A percentile compares a stretch with the other conserved stretches of the same genome.
phyloP scores from a whole-genome alignment of 2,329 filamentous ascomycete genomes.

The Neonectria neomacrospora region DNA sequence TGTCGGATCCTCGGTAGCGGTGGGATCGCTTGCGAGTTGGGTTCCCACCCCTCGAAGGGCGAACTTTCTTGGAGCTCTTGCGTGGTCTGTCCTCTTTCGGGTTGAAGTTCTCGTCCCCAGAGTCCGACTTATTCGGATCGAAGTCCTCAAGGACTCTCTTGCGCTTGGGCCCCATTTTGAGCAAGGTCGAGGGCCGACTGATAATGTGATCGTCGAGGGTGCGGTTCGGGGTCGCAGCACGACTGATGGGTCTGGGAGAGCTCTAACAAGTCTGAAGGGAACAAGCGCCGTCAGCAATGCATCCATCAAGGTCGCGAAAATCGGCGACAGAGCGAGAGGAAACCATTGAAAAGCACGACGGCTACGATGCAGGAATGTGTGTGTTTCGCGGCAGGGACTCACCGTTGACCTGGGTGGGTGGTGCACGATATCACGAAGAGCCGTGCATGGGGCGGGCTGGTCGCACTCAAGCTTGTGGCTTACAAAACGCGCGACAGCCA shows the following conservation, averaged over 20 bases:
- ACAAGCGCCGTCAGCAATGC: conserved; percentile 32
- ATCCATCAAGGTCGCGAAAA: conserved; percentile 18
- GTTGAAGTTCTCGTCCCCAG: conserved; percentile 74
- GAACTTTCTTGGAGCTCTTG: conserved; percentile 56
- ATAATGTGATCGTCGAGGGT: conserved; percentile 14
- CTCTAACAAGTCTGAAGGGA: conserved; percentile 28
- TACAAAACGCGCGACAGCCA: conserved; percentile 38
- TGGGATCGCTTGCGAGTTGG: conserved; percentile 51
- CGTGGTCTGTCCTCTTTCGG: conserved; percentile 60
- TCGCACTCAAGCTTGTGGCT: conserved; percentile 41
- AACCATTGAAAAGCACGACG: background rate
- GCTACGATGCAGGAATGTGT: conserved; percentile 1
- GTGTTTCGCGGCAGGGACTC: conserved; percentile 27
- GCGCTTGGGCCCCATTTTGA: conserved; percentile 59
- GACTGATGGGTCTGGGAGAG: conserved; percentile 14
- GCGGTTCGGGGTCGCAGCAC: conserved; percentile 14
- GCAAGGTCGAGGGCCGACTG: background rate
- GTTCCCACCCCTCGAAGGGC: conserved; percentile 50
- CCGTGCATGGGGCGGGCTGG: conserved; percentile 43
- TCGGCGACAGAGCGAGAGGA: conserved; percentile 4
- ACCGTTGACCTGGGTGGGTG: conserved; percentile 37
- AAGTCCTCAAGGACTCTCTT: conserved; percentile 70
- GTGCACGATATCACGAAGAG: conserved; percentile 41
- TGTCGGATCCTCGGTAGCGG: conserved; percentile 69
- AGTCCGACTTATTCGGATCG: conserved; percentile 74